phyloP scores from a whole-genome alignment of 1,284 basidiomycete genomes.

The Ceratobasidium sp. region DNA sequence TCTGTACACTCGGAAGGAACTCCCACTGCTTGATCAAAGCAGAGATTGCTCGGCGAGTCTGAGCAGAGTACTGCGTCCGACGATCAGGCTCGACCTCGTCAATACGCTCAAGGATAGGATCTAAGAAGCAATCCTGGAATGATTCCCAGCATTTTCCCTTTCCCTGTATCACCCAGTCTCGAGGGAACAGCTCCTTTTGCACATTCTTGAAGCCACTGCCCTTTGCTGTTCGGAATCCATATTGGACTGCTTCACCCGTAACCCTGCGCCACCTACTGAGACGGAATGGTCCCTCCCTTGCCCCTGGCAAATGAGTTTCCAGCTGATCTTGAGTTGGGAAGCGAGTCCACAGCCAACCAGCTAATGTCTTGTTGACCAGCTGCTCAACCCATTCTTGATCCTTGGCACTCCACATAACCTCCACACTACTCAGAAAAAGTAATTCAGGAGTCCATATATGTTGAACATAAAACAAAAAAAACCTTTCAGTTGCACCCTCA shows the following conservation, averaged over 20 bases:
- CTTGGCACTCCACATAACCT: not conserved
- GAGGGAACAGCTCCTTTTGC: not conserved
- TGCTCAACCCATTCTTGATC: constrained; percentile 3
- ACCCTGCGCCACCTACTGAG: not conserved
- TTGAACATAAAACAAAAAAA: too few species aligned
- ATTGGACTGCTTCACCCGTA: not conserved
- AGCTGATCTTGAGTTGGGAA: not conserved
- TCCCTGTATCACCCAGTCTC: not conserved
- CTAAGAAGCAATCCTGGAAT: not conserved
- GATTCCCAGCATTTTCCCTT: not conserved
- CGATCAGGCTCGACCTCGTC: not conserved
- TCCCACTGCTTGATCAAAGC: not conserved
- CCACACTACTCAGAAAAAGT: not conserved
- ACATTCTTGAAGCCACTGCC: not conserved
- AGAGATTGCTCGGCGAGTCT: not conserved
- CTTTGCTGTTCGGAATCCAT: not conserved
- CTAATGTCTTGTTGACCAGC: not conserved
- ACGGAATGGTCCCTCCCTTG: not conserved
- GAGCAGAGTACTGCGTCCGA: not conserved
- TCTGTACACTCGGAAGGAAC: not conserved
- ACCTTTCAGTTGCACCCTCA: too few species aligned
- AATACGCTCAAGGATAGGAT: not conserved
- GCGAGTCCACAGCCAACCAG: not conserved
- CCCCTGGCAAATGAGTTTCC: too few species aligned
- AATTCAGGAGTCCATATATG: not conserved